Evolutionary conservation across 2,329 filamentous ascomycete species (phyloP).

Genomic region (Colletotrichum destructivum): DNA sequence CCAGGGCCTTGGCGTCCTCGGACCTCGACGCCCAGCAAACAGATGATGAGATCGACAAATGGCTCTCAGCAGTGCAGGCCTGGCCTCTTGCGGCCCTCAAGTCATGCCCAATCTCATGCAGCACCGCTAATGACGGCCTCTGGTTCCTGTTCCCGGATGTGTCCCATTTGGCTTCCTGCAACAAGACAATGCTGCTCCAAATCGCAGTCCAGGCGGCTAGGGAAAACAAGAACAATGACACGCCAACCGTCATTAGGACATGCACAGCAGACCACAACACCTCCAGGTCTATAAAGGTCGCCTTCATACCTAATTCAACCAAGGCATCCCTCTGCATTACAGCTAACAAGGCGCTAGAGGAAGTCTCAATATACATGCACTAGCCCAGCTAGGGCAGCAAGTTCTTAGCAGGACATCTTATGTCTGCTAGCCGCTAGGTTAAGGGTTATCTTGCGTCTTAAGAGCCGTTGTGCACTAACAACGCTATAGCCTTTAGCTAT

Average conservation of each 20-base stretch:
- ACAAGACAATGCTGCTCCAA: not conserved
- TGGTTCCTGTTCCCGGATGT: conserved; percentile 1
- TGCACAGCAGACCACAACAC: conserved; percentile 12
- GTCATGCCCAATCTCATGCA: not conserved
- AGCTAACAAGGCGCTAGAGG: not conserved
- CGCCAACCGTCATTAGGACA: not conserved
- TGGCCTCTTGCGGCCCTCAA: not conserved
- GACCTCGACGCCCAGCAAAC: not conserved
- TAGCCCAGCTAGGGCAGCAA: not conserved
- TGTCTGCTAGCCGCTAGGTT: conserved; percentile 3
- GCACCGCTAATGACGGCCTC: not conserved
- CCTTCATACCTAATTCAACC: not conserved
- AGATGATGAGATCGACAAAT: not conserved
- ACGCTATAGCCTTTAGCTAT: conserved; percentile 33
- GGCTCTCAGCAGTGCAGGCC: not conserved
- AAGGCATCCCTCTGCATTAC: conserved; percentile 6
- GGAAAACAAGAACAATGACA: not conserved
- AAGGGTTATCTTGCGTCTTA: not conserved
- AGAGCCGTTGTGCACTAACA: conserved; percentile 15
- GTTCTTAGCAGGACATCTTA: not conserved
- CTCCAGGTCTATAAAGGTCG: not conserved
- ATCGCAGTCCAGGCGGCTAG: not conserved
- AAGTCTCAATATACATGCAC: not conserved
- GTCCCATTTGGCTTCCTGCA: not conserved
- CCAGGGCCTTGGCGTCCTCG: not conserved